Evolutionary conservation across 2,329 filamentous ascomycete species (phyloP), one percentile per base, ranked within the genome.

Genomic region (Clonostachys solani): DNA sequence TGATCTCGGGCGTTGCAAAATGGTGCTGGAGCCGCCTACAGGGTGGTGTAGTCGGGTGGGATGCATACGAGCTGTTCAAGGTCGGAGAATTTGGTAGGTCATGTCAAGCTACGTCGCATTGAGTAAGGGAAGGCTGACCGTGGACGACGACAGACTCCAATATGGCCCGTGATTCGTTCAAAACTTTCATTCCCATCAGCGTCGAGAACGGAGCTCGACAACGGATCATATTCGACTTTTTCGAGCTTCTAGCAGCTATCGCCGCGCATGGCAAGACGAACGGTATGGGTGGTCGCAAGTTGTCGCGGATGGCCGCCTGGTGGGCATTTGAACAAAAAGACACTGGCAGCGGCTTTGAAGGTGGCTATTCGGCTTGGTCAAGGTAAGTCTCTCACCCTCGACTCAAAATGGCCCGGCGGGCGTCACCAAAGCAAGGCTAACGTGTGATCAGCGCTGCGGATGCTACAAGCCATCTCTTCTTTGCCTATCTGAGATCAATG

Each of bases 1-100:
- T 95, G 48, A 80, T 99, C 46, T 92, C 91, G 54, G 94, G 92
- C 58, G 91, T 96, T 40, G 77, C 94, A 54, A 99, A 97, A 74
- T 99, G 94, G 94, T 97, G 92, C 67, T 99, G 94, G 94, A 92
- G 89, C 64, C 83, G 94, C 69, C 74, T 99, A 44, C 83, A 87
- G 40, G 90, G 91, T 49, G 94, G 94, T 60, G 84, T 99, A 13
- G 92, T 99, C 35, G 91, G 90, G 49, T 97, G 94, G 94, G 91
- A 96, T 60, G 90, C 90, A 40, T 99, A 99, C 62, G 92, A 97
- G 64, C 79, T 95, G 18, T 99, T 99, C 76, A 91, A 88, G 60
- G 86, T 95, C 54, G 94, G 94, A 62, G 94, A 99, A 72, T 82
- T 87, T 74, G 91, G 91, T 95, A 79, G 43, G 68, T 48, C 38